Evolutionary conservation across 441 rosid species (phyloP), one percentile per base, ranked within the genome.

Genomic region (Aleurites moluccanus): DNA sequence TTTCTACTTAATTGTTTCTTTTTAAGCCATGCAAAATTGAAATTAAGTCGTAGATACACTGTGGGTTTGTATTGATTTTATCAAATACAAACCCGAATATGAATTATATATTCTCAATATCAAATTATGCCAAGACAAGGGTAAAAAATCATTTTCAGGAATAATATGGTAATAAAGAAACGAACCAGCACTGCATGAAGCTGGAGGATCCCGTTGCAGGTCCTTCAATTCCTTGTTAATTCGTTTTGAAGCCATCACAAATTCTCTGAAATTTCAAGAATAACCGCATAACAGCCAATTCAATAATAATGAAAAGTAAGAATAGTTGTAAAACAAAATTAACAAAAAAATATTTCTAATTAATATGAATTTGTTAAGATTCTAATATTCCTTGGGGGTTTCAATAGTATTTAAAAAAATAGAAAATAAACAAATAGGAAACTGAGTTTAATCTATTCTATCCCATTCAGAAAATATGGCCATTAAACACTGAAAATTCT

Each of bases 181-280:
- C 81, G 68, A 73, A 90, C 97, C 97, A 45, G 97, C 97, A 74
- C 93, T 92, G 88, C 95, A 90, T 53, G 92, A 92, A 23, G 83
- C 89, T 61, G 97, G 97, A 78, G 97, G 97, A 73, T 90, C 97
- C 79, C 74, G 87, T 86, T 90, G 90, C 72, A 92, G 82, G 79
- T 90, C 97, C 83, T 75, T 92, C 87, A 89, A 85, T 84, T 92
- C 97, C 86, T 86, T 92, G 86, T 83, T 88, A 79, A 92, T 92
- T 71, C 97, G 76, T 78, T 88, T 89, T 7, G 90, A 85, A 71
- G 95, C 93, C 97, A 92, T 90, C 75, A 77, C 67, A 73, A 79
- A 75, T 78, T 80, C 88, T 79, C 72, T 74, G 66, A 7, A 27
- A 44, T 14, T 40, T 35, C 49, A 42, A 27, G 42, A 33, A 21